These are phyloP conservation scores for Coriolopsis trogii DNA, from an alignment of 1,284 basidiomycete species.

Conservation along the genomic window DNA sequence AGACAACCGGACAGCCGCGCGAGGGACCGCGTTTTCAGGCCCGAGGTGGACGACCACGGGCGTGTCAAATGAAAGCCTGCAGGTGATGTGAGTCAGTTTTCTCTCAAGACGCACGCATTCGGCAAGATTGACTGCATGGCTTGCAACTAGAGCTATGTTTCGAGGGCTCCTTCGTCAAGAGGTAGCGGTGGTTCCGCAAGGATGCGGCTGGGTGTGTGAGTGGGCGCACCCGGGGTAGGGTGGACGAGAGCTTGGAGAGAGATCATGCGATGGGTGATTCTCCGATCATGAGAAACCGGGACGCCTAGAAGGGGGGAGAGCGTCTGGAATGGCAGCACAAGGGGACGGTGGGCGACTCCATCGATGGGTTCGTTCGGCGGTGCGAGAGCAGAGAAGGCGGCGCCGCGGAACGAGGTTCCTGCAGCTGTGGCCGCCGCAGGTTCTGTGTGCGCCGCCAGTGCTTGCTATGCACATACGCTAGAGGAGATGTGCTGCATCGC, in stretches of 20 bases:
- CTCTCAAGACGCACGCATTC: constrained; percentile 10
- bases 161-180: too few relatives aligned
- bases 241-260: constrained; percentile 11
- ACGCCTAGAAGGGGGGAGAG: constrained; percentile 19
- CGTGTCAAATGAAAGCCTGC: constrained; percentile 24
- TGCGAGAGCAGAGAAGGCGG: constrained; percentile 10
- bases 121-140: constrained; percentile 1
- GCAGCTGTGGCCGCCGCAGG: neutral
- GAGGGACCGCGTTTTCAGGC: constrained; percentile 17
- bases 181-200: too few relatives aligned
- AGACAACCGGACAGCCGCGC: constrained; percentile 18
- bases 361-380: constrained; percentile 9
- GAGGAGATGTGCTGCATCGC: too few relatives aligned
- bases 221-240: constrained; percentile 5
- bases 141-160: too few relatives aligned
- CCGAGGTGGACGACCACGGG: constrained; percentile 15
- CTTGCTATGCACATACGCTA: neutral
- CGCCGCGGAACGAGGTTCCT: constrained; percentile 3
- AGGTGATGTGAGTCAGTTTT: constrained; percentile 21
- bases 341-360: constrained; percentile 12
- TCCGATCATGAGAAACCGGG: constrained; percentile 27
- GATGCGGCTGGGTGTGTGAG: constrained; percentile 6
- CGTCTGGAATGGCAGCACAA: constrained; percentile 18
- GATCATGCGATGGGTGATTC: constrained; percentile 25
- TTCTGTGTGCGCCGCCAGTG: neutral